Evolutionary conservation across 352 stramenopile species (phyloP).

Genomic region (Elongisporangium prolatum): DNA sequence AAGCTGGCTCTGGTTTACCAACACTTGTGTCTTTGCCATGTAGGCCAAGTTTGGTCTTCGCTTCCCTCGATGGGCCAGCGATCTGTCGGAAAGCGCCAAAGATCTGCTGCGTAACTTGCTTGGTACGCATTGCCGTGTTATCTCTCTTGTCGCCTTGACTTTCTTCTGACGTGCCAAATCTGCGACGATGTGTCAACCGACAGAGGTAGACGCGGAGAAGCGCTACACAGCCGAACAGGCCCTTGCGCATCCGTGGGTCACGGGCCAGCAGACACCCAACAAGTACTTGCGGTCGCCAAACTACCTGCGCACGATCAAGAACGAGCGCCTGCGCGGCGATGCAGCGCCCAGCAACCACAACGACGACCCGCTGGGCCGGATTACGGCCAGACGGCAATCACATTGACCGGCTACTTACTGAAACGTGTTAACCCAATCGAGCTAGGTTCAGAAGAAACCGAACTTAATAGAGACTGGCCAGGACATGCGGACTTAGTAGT

Average conservation of each 20-base stretch:
- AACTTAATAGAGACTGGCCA: neutral
- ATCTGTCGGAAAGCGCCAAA: conserved; percentile 81
- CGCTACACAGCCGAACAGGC: conserved; percentile 81
- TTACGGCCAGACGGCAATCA: conserved; percentile 59
- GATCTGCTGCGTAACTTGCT: conserved; percentile 80
- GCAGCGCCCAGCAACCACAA: conserved; percentile 15
- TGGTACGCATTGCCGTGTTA: conserved; percentile 18
- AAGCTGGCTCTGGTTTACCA: neutral
- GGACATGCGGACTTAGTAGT: neutral
- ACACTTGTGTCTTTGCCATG: conserved; percentile 15
- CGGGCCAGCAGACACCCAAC: conserved; percentile 79
- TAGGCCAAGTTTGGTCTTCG: conserved; percentile 92
- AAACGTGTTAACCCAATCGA: neutral
- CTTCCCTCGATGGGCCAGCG: conserved; percentile 92
- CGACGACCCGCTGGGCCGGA: conserved; percentile 14
- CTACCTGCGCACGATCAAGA: conserved; percentile 79
- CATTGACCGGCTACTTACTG: conserved; percentile 26
- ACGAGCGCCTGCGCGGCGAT: conserved; percentile 37
- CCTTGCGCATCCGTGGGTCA: conserved; percentile 83
- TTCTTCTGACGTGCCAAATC: conserved; percentile 2
- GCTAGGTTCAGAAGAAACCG: neutral
- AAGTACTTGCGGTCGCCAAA: conserved; percentile 85
- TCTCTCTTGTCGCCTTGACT: neutral
- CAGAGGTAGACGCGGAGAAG: conserved; percentile 75
- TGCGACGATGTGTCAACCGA: conserved; percentile 2